Evolutionary conservation across 1,139 yeast genomes (phyloP).

Genomic region (Yamadazyma oceani): DNA sequence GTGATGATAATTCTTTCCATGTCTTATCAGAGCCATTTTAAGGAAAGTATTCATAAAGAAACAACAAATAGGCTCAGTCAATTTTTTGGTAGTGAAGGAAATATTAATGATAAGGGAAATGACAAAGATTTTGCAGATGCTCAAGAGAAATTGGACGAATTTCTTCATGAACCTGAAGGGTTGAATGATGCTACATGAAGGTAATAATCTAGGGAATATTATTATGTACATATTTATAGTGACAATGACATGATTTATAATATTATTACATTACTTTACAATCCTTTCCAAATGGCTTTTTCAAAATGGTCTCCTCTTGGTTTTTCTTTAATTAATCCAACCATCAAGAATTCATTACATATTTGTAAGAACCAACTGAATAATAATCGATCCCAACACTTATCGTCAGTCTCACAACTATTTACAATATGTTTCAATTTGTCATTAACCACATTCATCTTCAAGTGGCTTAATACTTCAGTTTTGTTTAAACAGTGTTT

Average conservation of each 20-base stretch:
- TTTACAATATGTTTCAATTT: conserved; percentile 8
- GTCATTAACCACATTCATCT: conserved; percentile 1
- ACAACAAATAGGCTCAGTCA: not conserved
- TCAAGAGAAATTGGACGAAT: not conserved
- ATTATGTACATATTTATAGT: not conserved
- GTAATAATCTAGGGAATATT: not conserved
- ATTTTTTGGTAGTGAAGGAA: not conserved
- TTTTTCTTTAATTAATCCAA: conserved; percentile 44
- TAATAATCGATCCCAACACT: conserved; percentile 44
- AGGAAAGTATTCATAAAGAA: conserved; percentile 3
- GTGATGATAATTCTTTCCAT: conserved; percentile 24
- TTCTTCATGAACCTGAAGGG: conserved; percentile 1
- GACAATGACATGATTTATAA: not conserved
- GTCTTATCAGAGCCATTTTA: conserved; percentile 23
- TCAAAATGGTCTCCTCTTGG: conserved; percentile 47
- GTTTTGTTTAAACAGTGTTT: conserved; percentile 50
- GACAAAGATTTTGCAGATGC: not conserved
- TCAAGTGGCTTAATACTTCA: conserved; percentile 35
- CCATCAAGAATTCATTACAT: conserved; percentile 39
- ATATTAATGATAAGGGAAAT: not conserved
- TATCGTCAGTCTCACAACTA: conserved; percentile 20
- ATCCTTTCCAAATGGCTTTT: conserved; percentile 45
- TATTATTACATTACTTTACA: conserved; percentile 15
- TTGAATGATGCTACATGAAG: not conserved
- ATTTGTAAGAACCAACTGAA: conserved; percentile 46